phyloP scores from a whole-genome alignment of 2,329 filamentous ascomycete species.

The Diplodia sapinea region DNA sequence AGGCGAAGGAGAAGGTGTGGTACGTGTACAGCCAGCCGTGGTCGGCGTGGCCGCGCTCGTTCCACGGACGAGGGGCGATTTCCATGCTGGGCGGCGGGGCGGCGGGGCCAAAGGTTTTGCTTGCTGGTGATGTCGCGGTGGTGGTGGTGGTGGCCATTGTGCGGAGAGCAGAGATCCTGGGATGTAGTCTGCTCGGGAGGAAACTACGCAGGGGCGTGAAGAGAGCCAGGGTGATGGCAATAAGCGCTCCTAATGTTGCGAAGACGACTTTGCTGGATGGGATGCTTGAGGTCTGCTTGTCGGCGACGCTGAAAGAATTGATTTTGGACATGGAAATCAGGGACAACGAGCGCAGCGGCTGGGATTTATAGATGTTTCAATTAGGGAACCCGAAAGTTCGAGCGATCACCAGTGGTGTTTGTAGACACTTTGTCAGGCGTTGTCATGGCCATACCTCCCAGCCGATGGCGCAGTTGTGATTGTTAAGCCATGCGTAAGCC shows the following conservation, averaged over 20 bases:
- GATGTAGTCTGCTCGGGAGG: conserved; percentile 42
- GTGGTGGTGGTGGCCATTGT: conserved; percentile 47
- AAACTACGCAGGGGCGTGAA: conserved; percentile 48
- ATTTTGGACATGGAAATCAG: conserved; percentile 2
- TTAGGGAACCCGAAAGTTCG: not conserved
- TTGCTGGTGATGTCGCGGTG: conserved; percentile 31
- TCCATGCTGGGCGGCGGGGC: conserved; percentile 52
- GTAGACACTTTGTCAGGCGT: not conserved
- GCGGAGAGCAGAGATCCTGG: conserved; percentile 41
- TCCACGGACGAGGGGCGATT: conserved; percentile 75
- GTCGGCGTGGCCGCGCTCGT: conserved; percentile 74
- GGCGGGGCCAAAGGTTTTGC: conserved; percentile 3
- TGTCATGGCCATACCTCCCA: no score
- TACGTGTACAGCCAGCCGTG: conserved; percentile 89
- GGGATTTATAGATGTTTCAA: not conserved
- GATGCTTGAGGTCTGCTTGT: not conserved
- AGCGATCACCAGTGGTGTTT: not conserved
- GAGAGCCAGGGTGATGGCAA: conserved; percentile 55
- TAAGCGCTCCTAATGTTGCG: conserved; percentile 41
- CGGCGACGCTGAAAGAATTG: not conserved
- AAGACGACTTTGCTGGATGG: not conserved
- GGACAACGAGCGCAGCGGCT: not conserved
- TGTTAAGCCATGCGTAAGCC: no score
- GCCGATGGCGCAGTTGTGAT: no score
- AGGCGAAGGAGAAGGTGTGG: conserved; percentile 84